These are phyloP conservation scores for Metschnikowia corniflorae DNA, from an alignment of 805 yeast genomes.

Conservation along the genomic window DNA sequence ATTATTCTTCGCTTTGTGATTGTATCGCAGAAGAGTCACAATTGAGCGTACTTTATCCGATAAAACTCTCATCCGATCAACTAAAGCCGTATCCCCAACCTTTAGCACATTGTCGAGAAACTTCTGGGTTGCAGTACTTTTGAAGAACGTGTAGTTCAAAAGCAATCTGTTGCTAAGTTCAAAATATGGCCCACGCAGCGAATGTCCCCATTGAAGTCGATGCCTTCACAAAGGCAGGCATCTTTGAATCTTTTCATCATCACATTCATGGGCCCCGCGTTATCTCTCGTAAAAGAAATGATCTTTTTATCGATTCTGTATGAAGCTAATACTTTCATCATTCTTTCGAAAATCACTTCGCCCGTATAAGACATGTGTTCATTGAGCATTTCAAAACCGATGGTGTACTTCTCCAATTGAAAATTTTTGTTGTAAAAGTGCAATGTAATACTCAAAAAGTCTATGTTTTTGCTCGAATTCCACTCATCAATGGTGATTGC, in stretches of 20 bases:
- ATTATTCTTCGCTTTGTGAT: neutral
- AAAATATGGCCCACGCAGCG: constrained; percentile 4
- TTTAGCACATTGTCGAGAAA: neutral
- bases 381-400: constrained; percentile 2
- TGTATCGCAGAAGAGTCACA: neutral
- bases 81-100: neutral
- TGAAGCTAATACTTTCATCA: neutral
- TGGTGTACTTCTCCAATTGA: constrained; percentile 1
- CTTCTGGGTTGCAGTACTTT: neutral
- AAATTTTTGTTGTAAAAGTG: constrained; percentile 3
- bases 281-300: constrained; percentile 2
- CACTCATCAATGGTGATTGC: constrained; percentile 3
- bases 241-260: constrained; percentile 4
- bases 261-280: constrained; percentile 1
- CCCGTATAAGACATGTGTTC: constrained; percentile 1
- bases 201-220: constrained; percentile 2
- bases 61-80: constrained; percentile 1
- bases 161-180: constrained; percentile 1
- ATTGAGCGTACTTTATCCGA: neutral
- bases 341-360: neutral
- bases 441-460: constrained; percentile 1
- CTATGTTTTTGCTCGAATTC: neutral
- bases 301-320: constrained; percentile 1
- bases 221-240: neutral
- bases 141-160: constrained; percentile 3